Percentiles rank a stretch among this genome's conserved stretches.
Evolutionary conservation across 2,329 filamentous ascomycete genomes (phyloP).

Genomic region (Epichloe elymi): DNA sequence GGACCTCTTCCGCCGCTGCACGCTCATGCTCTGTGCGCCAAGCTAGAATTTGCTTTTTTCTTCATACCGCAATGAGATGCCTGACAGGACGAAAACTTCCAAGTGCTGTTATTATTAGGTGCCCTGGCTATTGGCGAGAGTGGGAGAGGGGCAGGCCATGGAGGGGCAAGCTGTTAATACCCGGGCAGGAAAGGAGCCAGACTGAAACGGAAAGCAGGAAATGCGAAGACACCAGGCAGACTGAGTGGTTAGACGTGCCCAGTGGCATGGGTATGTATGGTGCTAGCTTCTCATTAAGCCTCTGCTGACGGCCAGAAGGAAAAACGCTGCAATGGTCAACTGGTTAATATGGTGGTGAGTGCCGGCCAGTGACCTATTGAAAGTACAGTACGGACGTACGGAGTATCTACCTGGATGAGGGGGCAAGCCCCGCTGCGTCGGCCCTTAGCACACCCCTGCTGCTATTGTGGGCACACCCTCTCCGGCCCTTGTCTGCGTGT

Average conservation of each 20-base stretch:
- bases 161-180: neutral
- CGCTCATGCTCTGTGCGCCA: neutral
- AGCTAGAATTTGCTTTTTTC: neutral
- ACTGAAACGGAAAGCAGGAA: neutral
- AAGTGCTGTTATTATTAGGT: too few species aligned
- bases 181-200: neutral
- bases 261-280: too few species aligned
- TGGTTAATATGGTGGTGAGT: too few species aligned
- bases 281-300: neutral
- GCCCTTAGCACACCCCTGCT: neutral
- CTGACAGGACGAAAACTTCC: neutral
- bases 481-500: neutral
- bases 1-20: neutral
- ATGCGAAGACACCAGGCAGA: neutral
- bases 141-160: neutral
- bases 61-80: too few species aligned
- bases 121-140: too few species aligned
- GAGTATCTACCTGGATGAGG: neutral
- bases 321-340: neutral
- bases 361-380: too few species aligned
- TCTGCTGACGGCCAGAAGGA: neutral
- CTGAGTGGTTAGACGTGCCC: neutral
- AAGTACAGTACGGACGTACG: too few species aligned
- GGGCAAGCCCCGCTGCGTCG: slow-evolving; percentile 1
- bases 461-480: neutral